Base-by-base conservation (phyloP, 768 basidiomycete species). In the Amanita inopinata region DNA sequence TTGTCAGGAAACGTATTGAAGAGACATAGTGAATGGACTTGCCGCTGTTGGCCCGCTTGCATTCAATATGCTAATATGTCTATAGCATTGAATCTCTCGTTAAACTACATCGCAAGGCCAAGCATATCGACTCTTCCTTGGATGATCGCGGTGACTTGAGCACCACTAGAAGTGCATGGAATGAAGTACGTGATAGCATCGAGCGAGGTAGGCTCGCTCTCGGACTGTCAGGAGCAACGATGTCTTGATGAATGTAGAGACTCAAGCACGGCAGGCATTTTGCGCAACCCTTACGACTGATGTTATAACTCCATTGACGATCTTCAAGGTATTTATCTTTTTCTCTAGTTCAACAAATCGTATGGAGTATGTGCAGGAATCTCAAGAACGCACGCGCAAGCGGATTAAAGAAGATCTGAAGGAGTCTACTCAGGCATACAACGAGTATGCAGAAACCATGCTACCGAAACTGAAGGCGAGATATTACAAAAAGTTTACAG, bases 341-440 rank as follows among this genome's bases (percentile, higher is more conserved):
- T 23, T 17, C 34, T 15, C 24, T 4, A 14, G 23, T 8, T 40
- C 42, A 46, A 43, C 46, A 22, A n/a, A 27, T n/a, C 33, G 22
- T n/a, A 43, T 35, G 31, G 30, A 28, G 9, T 44, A 20, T 43
- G 38, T 14, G 11, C 47, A 91, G 88, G 90, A 93, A 51, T 83
- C 82, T 8, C 91, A 94, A 65, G 87, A 89, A 41, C 76, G 92
- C 27, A 93, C 89, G n/a, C 73, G 87, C 35, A 87, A 88, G 56
- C 79, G 88, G 19, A 83, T 96, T 58, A 89, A 85, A 57, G 91
- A 94, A 54, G 91, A 93, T 56, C 61, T 93, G 43, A 91, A 89
- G 59, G 78, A 78, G 6, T 87, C 90, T 0, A 66, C 67, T n/a
- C 51, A 61, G 41, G 76, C 83, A 24, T 91, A 94, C 59, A 73